Percentiles rank a stretch among this genome's conserved stretches.
These are phyloP conservation scores for Martensiomyces pterosporus DNA, from an alignment of 192 early-diverging fungal species.

Conservation along the genomic window DNA sequence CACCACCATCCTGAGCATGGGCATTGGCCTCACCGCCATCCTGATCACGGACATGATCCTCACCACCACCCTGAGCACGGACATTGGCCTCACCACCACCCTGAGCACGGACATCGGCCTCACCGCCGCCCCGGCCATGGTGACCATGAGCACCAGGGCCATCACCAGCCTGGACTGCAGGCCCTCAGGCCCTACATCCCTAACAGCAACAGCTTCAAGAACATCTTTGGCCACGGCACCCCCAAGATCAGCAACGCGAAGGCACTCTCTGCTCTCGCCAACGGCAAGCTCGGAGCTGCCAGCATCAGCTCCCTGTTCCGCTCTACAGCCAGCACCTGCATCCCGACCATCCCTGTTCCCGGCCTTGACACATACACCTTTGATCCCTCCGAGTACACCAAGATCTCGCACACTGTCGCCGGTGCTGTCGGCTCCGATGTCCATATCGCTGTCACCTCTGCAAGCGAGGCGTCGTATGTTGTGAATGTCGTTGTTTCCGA, in stretches of 20 bases:
- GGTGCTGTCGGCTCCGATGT: conserved; percentile 41
- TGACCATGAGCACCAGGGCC: not conserved
- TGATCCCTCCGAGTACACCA: conserved; percentile 24
- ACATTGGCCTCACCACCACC: not conserved
- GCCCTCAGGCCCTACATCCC: not conserved
- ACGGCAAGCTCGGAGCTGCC: conserved; percentile 21
- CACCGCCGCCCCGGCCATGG: not conserved
- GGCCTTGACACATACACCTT: conserved; percentile 30
- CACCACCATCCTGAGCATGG: too few relatives aligned
- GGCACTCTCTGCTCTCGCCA: conserved; percentile 21
- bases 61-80: not conserved
- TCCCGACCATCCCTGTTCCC: conserved; percentile 27
- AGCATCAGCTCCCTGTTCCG: conserved; percentile 13
- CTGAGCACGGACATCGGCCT: not conserved
- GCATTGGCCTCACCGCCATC: too few relatives aligned
- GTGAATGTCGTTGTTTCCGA: conserved; percentile 35
- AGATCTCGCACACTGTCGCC: conserved; percentile 30
- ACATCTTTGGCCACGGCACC: not conserved
- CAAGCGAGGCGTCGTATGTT: conserved; percentile 23
- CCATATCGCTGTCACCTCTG: conserved; percentile 21
- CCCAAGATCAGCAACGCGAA: conserved; percentile 12
- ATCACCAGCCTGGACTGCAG: not conserved
- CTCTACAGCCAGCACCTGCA: conserved; percentile 13
- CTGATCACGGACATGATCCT: too few relatives aligned
- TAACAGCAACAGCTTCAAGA: not conserved